Evolutionary conservation across 768 basidiomycete species (phyloP).

Genomic region (Phylloporus arenicola): DNA sequence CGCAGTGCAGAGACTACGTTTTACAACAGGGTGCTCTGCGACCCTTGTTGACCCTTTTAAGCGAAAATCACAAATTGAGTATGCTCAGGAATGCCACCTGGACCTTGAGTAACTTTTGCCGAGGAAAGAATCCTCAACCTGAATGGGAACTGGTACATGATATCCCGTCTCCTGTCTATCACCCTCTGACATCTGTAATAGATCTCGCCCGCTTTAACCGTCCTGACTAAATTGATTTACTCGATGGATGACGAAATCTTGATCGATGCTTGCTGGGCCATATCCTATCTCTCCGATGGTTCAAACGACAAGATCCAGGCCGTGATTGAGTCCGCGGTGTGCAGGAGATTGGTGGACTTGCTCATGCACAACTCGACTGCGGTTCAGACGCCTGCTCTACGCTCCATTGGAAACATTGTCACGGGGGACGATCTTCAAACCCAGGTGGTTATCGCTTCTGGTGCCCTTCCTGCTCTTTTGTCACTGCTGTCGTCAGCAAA

Average conservation of each 20-base stretch:
- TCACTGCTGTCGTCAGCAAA: slow-evolving; percentile 92
- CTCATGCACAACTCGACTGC: slow-evolving; percentile 93
- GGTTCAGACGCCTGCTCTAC: slow-evolving; percentile 96
- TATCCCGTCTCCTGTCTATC: slow-evolving; percentile 3
- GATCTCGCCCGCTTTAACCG: slow-evolving; percentile 97
- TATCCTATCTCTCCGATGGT: slow-evolving; percentile 98
- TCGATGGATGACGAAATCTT: slow-evolving; percentile 98
- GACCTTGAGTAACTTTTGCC: slow-evolving; percentile 99
- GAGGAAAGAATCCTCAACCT: slow-evolving; percentile 96
- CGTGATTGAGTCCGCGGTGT: slow-evolving; percentile 97
- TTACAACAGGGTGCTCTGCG: slow-evolving; percentile 88
- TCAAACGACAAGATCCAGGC: slow-evolving; percentile 99
- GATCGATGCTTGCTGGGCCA: slow-evolving; percentile 99
- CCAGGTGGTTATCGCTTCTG: slow-evolving; percentile 97
- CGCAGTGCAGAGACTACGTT: slow-evolving; percentile 95
- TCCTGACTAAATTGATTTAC: slow-evolving; percentile 96
- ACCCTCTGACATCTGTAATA: slow-evolving; percentile 31
- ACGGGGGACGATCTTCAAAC: slow-evolving; percentile 99
- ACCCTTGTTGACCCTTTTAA: slow-evolving; percentile 83
- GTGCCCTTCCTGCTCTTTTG: slow-evolving; percentile 91
- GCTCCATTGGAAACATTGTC: slow-evolving; percentile 98
- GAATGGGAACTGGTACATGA: slow-evolving; percentile 88
- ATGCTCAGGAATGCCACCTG: slow-evolving; percentile 99
- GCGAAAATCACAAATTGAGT: slow-evolving; percentile 97
- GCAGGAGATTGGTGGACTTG: slow-evolving; percentile 93